phyloP scores from a whole-genome alignment of 202 grass and related monocot species.

The Zizania palustris region DNA sequence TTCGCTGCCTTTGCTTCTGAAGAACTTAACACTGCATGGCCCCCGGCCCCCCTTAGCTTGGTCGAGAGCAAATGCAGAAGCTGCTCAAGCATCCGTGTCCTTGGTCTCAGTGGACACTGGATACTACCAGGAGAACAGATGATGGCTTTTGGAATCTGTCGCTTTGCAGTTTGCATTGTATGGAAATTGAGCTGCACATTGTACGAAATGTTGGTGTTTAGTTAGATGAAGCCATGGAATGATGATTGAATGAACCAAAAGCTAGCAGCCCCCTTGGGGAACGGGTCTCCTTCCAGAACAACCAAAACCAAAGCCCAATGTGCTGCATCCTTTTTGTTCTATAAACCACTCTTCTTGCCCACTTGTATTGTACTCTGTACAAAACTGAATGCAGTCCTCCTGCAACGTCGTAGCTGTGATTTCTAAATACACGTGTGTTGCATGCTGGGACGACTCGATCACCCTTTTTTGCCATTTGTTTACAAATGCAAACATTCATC shows the following conservation, averaged over 20 bases:
- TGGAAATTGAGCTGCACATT: background rate
- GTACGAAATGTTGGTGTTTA: constrained; percentile 16
- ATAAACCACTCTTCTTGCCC: background rate
- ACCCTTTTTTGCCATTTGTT: too few relatives aligned
- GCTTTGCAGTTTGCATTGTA: constrained; percentile 16
- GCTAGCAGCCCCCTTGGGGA: background rate
- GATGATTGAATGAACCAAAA: constrained; percentile 9
- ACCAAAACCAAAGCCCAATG: constrained; percentile 2
- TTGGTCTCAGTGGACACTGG: constrained; percentile 33
- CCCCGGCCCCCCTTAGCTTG: too few relatives aligned
- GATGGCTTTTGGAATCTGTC: constrained; percentile 41
- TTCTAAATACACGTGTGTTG: too few relatives aligned
- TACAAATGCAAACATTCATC: too few relatives aligned
- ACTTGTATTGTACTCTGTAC: background rate
- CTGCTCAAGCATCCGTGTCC: background rate
- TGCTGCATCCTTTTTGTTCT: constrained; percentile 6
- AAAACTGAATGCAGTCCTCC: background rate
- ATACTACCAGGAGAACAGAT: constrained; percentile 51
- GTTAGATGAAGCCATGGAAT: constrained; percentile 14
- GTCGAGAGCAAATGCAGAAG: constrained; percentile 1
- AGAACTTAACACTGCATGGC: background rate
- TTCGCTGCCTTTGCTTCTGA: constrained; percentile 34
- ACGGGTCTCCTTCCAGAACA: constrained; percentile 9
- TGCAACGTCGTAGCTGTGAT: too few relatives aligned
- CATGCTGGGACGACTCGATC: too few relatives aligned